Percentiles rank a stretch among this genome's conserved stretches.
Evolutionary conservation across 148 eudicot species (phyloP).

Genomic region (Silene uniflora): DNA sequence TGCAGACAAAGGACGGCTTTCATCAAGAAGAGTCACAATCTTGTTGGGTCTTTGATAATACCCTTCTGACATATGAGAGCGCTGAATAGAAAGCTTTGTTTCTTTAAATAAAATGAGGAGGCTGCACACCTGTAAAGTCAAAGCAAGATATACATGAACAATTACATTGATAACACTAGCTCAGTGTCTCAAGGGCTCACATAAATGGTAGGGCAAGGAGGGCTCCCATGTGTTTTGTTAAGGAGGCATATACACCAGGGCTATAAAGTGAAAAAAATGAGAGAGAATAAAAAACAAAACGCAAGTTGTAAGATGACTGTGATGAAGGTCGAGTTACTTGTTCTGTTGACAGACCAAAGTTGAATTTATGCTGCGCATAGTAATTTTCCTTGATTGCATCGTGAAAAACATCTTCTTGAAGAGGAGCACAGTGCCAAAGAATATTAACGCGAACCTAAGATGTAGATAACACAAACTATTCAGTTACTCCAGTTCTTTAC

Average conservation of each 20-base stretch:
- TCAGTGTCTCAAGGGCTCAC: too few relatives aligned
- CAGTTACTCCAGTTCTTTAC: background rate
- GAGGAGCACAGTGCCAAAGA: constrained; percentile 43
- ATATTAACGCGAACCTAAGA: constrained; percentile 35
- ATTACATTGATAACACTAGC: too few relatives aligned
- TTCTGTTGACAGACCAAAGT: constrained; percentile 40
- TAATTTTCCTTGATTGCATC: constrained; percentile 47
- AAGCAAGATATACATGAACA: background rate
- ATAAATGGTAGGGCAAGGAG: too few relatives aligned
- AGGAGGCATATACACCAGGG: too few relatives aligned
- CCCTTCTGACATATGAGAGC: background rate
- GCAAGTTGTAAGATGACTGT: too few relatives aligned
- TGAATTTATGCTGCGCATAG: constrained; percentile 33
- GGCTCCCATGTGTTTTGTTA: too few relatives aligned
- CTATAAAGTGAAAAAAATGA: too few relatives aligned
- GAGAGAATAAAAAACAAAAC: too few relatives aligned
- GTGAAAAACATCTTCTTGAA: constrained; percentile 39
- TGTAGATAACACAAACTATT: background rate
- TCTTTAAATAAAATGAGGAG: constrained; percentile 17
- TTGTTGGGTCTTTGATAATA: too few relatives aligned
- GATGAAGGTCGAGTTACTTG: too few relatives aligned
- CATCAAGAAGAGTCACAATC: constrained; percentile 1
- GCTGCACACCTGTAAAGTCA: constrained; percentile 19
- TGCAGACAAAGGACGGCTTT: too few relatives aligned
- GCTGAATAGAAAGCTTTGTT: constrained; percentile 6